Percentiles rank a stretch among this genome's conserved stretches.
These are phyloP conservation scores for Carpinus fangiana DNA, from an alignment of 306 rosid species.

Conservation along the genomic window DNA sequence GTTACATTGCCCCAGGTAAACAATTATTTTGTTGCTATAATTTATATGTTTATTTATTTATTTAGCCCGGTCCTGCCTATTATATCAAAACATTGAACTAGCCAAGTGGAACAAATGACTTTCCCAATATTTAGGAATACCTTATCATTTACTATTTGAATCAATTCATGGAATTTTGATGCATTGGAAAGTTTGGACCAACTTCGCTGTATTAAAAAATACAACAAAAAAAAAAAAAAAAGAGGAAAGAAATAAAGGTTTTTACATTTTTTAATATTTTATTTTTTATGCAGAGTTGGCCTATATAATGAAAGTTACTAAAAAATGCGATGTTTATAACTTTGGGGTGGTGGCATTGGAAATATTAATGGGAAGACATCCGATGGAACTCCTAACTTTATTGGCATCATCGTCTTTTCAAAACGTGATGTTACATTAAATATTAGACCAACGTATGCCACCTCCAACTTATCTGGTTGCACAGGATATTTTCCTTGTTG, in stretches of 20 bases:
- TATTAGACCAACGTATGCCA: neutral
- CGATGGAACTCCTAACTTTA: neutral
- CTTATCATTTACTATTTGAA: neutral
- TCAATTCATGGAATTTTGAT: neutral
- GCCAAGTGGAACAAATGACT: no score
- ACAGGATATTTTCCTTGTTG: neutral
- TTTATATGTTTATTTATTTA: neutral
- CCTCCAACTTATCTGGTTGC: neutral
- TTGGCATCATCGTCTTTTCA: neutral
- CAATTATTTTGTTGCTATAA: neutral
- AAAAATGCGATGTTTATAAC: neutral
- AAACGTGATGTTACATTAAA: neutral
- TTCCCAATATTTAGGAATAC: neutral
- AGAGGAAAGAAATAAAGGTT: no score
- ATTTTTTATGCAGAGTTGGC: neutral
- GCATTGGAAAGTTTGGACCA: neutral
- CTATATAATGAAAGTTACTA: neutral
- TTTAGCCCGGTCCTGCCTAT: neutral
- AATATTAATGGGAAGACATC: neutral
- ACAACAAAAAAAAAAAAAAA: no score
- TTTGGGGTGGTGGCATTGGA: neutral
- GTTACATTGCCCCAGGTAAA: conserved; percentile 10
- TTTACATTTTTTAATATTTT: no score
- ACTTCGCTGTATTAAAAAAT: neutral
- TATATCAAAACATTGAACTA: neutral